phyloP scores from a whole-genome alignment of 805 yeast genomes.

The Wickerhamomyces alni region DNA sequence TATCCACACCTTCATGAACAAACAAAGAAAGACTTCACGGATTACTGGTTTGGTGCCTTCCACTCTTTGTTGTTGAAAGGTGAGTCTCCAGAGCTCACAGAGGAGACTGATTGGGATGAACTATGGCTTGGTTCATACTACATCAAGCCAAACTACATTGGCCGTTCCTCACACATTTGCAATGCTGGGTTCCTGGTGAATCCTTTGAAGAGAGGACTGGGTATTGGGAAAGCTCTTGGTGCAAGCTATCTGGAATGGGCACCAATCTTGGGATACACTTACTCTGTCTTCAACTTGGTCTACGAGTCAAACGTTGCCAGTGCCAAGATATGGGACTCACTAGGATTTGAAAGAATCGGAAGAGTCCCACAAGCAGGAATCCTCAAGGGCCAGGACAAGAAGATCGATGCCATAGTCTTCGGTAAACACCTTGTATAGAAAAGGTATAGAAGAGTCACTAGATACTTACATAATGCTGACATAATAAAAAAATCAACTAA shows the following conservation, averaged over 20 bases:
- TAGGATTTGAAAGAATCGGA: constrained; percentile 81
- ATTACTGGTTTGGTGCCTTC: constrained; percentile 64
- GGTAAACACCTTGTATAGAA: constrained; percentile 49
- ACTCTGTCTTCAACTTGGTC: constrained; percentile 84
- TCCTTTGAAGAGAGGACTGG: constrained; percentile 51
- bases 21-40: constrained; percentile 43
- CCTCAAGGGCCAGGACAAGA: constrained; percentile 54
- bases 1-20: constrained; percentile 53
- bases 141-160: constrained; percentile 81
- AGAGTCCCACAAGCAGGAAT: constrained; percentile 66
- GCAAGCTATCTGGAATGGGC: constrained; percentile 63
- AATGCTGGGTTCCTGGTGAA: constrained; percentile 84
- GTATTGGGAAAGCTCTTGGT: constrained; percentile 70
- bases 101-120: constrained; percentile 35
- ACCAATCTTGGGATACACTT: constrained; percentile 69
- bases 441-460: background rate
- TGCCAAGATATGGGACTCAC: constrained; percentile 68
- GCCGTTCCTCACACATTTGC: constrained; percentile 81
- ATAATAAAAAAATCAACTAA: no score
- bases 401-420: constrained; percentile 72
- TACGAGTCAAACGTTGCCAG: constrained; percentile 78
- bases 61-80: constrained; percentile 56
- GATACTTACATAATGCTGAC: background rate
- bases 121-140: constrained; percentile 67
- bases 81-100: constrained; percentile 17